Base-by-base conservation (phyloP, 306 rosid species). In the Dryas octopetala region DNA sequence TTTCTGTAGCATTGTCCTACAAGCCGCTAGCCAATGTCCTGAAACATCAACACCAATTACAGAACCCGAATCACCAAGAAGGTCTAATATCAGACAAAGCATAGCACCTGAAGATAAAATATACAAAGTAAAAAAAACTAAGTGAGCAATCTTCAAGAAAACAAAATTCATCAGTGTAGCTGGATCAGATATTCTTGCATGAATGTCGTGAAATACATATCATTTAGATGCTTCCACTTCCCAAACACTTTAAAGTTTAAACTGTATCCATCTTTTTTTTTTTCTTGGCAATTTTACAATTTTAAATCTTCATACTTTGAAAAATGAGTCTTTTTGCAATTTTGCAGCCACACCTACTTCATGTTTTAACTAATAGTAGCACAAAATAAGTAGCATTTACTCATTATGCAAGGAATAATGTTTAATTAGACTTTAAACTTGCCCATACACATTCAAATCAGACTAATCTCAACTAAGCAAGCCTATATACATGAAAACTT, bases 11-110 rank as follows among this genome's bases (percentile, higher is more conserved):
- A 92, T 81, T 17, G 97, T 92, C 80, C 96, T 92, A 74, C 97
- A 92, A 3, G 96, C 93, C 0, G 92, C 96, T 67, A 95, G 79
- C 16, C 99, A 93, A 68, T 95, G 99, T 63, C 90, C 85, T 74
- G 97, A 92, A 79, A 88, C 93, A 84, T 90, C 96, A n/a, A 95
- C 93, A 6, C 91, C 99, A 47, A 96, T 89, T 54, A 86, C 88
- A 81, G 96, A 90, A 62, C 97, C 99, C 2, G 81, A 79, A 74
- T 89, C 88, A 44, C 89, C 93, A 77, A 91, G 91, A 86, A 95
- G 89, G 81, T 92, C 92, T 9, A 85, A 73, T 28, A 95, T 83
- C 97, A 92, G 82, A 80, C 97, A 95, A 65, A 95, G 91, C 81
- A 92, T 92, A 75, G 99, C 97, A 82, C 97, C 99, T 92, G 84